Evolutionary conservation across 1,284 basidiomycete genomes (phyloP).

Genomic region (Golubevia pallescens): DNA sequence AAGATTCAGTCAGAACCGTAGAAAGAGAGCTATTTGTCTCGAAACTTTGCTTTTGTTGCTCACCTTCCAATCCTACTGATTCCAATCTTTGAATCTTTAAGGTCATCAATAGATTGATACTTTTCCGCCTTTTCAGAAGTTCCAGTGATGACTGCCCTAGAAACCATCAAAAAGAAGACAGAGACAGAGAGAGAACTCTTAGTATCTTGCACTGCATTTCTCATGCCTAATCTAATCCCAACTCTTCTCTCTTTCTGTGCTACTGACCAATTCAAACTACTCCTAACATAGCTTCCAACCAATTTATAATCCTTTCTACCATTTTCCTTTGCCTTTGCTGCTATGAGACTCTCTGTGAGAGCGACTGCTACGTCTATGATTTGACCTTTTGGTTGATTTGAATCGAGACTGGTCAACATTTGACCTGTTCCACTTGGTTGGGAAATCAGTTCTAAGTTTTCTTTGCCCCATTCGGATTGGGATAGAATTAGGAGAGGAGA

Average conservation of each 20-base stretch:
- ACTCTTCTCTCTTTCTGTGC: no score
- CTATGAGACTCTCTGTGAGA: constrained; percentile 89
- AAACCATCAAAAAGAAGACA: constrained; percentile 66
- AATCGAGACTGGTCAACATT: constrained; percentile 51
- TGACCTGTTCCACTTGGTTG: constrained; percentile 57
- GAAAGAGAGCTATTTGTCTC: not conserved
- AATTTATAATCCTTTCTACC: constrained; percentile 86
- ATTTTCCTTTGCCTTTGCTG: constrained; percentile 79
- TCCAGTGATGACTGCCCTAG: constrained; percentile 90
- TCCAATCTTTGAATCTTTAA: constrained; percentile 82
- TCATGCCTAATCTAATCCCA: no score
- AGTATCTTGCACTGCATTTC: no score
- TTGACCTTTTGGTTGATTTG: constrained; percentile 21
- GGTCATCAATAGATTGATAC: constrained; percentile 77
- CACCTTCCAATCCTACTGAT: constrained; percentile 87
- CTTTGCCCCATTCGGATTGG: constrained; percentile 16
- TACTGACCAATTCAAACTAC: constrained; percentile 48
- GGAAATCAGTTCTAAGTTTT: constrained; percentile 40
- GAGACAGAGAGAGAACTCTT: not conserved
- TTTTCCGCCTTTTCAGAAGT: constrained; percentile 67
- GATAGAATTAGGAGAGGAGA: no score
- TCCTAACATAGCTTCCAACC: constrained; percentile 84
- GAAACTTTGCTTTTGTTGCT: constrained; percentile 12
- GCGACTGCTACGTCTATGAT: constrained; percentile 70
- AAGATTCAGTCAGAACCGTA: not conserved